Evolutionary conservation across 2,329 filamentous ascomycete species (phyloP).

Genomic region (Chrysoporthe deuterocubensis): DNA sequence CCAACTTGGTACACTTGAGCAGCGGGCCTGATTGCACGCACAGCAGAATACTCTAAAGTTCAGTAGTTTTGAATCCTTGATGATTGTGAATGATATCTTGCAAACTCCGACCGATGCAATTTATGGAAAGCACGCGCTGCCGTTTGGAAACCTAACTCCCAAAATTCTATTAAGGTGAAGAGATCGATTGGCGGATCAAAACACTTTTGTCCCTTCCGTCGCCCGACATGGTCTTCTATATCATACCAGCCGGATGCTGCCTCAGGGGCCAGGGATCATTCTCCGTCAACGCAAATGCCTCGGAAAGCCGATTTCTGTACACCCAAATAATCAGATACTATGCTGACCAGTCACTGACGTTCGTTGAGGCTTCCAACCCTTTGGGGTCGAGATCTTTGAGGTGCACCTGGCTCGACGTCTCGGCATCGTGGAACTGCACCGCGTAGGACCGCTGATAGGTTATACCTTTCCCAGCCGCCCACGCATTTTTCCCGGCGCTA

Average conservation of each 20-base stretch:
- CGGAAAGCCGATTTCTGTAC: conserved; percentile 26
- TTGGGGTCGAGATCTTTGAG: conserved; percentile 29
- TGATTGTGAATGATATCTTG: not conserved
- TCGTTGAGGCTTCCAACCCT: conserved; percentile 28
- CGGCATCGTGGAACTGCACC: conserved; percentile 30
- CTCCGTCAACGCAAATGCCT: conserved; percentile 19
- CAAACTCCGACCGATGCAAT: conserved; percentile 2
- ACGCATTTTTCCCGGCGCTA: not conserved
- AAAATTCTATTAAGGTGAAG: not conserved
- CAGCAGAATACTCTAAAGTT: too few relatives aligned
- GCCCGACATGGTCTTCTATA: not conserved
- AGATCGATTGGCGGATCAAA: not conserved
- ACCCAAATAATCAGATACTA: conserved; percentile 20
- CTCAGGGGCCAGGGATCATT: conserved; percentile 3
- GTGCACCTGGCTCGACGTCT: conserved; percentile 30
- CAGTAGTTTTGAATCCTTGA: not conserved
- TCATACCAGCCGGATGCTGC: conserved; percentile 7
- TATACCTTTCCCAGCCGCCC: conserved; percentile 18
- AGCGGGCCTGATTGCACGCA: not conserved
- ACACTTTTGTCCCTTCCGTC: too few relatives aligned
- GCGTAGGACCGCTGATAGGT: conserved; percentile 29
- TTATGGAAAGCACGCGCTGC: not conserved
- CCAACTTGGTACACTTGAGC: conserved; percentile 64
- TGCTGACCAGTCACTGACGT: conserved; percentile 25
- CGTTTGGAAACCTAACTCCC: not conserved